phyloP scores from a whole-genome alignment of 2,329 filamentous ascomycete species.

The Aspergillus nomiae region DNA sequence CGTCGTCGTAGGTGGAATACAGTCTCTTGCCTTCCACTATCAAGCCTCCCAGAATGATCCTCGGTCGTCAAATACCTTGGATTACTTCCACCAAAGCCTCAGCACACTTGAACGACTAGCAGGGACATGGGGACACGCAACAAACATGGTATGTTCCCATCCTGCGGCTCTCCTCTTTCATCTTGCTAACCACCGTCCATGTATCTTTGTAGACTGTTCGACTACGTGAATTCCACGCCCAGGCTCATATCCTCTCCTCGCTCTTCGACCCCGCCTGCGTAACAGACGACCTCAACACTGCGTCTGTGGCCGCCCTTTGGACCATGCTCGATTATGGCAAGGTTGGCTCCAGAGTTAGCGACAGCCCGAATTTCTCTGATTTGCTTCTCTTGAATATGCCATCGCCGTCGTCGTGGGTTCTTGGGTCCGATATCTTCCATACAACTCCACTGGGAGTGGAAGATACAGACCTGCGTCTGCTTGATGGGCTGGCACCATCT shows the following conservation, averaged over 20 bases:
- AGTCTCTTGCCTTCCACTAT: constrained; percentile 25
- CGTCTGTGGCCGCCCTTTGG: constrained; percentile 18
- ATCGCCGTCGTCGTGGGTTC: too few relatives aligned
- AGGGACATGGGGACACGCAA: constrained; percentile 22
- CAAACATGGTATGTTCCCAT: constrained; percentile 23
- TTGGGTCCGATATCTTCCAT: too few relatives aligned
- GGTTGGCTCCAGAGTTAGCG: too few relatives aligned
- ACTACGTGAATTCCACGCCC: constrained; percentile 25
- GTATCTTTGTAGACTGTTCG: constrained; percentile 14
- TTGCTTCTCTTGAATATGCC: too few relatives aligned
- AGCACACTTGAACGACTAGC: constrained; percentile 19
- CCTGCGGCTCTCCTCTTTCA: too few relatives aligned
- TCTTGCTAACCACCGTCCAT: not conserved
- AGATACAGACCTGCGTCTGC: too few relatives aligned
- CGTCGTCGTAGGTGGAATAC: too few relatives aligned
- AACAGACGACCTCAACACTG: constrained; percentile 20
- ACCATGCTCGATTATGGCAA: constrained; percentile 26
- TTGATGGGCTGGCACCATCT: too few relatives aligned
- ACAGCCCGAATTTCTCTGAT: too few relatives aligned
- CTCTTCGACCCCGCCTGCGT: constrained; percentile 21
- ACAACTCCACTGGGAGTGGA: too few relatives aligned
- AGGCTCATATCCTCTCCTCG: constrained; percentile 17
- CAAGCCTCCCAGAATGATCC: too few relatives aligned
- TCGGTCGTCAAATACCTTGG: constrained; percentile 11
- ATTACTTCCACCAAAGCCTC: constrained; percentile 21